Conservation (phyloP, 2,329 filamentous ascomycete genomes). For the Annulohypoxylon truncatum region DNA sequence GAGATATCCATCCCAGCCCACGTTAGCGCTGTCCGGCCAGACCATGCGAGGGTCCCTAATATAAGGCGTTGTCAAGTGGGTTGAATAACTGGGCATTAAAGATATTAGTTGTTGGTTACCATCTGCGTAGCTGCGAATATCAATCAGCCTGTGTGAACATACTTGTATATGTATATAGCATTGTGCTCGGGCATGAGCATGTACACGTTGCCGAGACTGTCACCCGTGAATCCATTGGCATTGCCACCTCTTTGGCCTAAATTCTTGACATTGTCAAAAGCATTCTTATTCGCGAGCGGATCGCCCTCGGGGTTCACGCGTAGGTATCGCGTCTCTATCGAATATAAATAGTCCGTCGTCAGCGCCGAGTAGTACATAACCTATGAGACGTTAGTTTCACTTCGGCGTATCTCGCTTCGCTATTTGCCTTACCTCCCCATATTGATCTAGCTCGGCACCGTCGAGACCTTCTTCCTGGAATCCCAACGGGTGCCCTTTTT, state of each 20-base stretch:
- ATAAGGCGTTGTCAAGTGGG: conserved; percentile 52
- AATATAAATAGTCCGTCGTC: conserved; percentile 51
- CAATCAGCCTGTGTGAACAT: not conserved
- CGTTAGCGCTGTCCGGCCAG: conserved; percentile 57
- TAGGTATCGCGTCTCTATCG: conserved; percentile 52
- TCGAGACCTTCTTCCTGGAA: conserved; percentile 51
- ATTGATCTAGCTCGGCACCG: conserved; percentile 47
- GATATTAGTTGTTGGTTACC: not conserved
- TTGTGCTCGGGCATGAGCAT: conserved; percentile 60
- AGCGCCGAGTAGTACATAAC: conserved; percentile 58
- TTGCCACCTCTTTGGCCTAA: conserved; percentile 59
- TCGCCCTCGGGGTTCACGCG: conserved; percentile 48
- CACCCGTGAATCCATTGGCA: conserved; percentile 59
- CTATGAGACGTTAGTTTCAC: conserved; percentile 25
- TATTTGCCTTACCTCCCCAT: conserved; percentile 42
- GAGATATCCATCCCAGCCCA: conserved; percentile 58
- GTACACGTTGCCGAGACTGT: conserved; percentile 57
- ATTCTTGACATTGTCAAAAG: conserved; percentile 58
- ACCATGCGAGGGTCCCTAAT: conserved; percentile 57
- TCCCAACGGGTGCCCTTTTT: conserved; percentile 39
- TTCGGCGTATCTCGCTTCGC: not conserved
- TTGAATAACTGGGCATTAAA: conserved; percentile 47
- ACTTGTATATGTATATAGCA: conserved; percentile 58
- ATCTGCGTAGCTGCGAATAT: not conserved
- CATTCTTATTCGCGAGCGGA: conserved; percentile 53